Conservation (phyloP, 306 rosid genomes). For the Betula pendula region DNA sequence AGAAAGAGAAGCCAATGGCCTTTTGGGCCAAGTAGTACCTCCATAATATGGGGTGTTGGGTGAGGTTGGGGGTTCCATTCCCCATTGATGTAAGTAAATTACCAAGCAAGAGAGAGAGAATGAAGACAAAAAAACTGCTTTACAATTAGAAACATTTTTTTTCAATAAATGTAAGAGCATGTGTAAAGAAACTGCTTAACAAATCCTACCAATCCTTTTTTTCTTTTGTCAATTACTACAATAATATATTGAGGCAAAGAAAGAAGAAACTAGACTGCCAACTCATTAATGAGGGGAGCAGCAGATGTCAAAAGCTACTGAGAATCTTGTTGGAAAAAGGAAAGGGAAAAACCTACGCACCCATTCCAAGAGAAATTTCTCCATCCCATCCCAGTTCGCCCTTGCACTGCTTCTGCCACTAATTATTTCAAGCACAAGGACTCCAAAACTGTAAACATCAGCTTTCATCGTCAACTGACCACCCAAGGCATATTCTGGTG, state of each 20-base stretch:
- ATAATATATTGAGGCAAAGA: constrained; percentile 1
- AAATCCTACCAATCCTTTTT: too few relatives aligned
- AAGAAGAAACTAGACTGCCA: neutral
- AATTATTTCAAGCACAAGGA: constrained; percentile 83
- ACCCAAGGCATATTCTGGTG: constrained; percentile 95
- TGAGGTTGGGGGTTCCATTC: neutral
- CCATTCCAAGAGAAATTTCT: constrained; percentile 73
- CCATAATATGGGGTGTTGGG: too few relatives aligned
- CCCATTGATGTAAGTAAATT: neutral
- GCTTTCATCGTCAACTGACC: constrained; percentile 92
- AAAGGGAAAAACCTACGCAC: constrained; percentile 35
- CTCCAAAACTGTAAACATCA: constrained; percentile 88
- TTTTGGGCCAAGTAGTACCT: neutral
- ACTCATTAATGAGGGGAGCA: neutral
- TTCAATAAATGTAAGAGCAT: neutral
- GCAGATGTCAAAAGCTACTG: neutral
- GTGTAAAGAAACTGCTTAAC: too few relatives aligned
- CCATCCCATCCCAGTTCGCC: constrained; percentile 52
- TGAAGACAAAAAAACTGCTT: constrained; percentile 4
- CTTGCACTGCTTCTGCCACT: constrained; percentile 72
- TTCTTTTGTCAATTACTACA: neutral
- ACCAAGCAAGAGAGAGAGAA: neutral
- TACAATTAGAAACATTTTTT: neutral
- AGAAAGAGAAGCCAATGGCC: neutral
- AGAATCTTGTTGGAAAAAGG: constrained; percentile 5